Conservation (phyloP, 2,329 filamentous ascomycete genomes). For the Aschersonia sp. region DNA sequence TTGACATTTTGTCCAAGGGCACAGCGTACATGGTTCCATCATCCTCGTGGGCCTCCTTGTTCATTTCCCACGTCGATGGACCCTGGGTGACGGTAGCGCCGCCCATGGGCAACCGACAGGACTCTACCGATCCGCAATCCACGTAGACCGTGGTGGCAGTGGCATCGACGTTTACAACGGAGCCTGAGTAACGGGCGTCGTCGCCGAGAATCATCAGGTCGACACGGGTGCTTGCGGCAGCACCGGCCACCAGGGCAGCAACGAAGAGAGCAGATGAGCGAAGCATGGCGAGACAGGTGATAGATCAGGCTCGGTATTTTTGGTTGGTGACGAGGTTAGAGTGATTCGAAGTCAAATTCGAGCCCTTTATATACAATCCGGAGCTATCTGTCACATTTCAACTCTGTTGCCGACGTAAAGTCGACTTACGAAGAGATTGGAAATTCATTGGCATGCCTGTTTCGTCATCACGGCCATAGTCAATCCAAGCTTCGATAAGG, state of each 20-base stretch:
- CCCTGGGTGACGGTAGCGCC: constrained; percentile 13
- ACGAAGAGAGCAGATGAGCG: constrained; percentile 13
- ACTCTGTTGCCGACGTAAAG: too few species aligned
- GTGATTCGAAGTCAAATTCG: too few species aligned
- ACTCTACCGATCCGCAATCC: constrained; percentile 10
- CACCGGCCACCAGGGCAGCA: constrained; percentile 1
- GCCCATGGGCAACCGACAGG: constrained; percentile 10
- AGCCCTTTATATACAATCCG: too few species aligned
- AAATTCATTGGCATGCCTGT: too few species aligned
- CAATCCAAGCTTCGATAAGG: too few species aligned
- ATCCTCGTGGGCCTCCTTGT: background rate
- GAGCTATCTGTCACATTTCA: too few species aligned
- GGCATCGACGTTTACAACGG: constrained; percentile 13
- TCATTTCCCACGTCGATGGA: constrained; percentile 12
- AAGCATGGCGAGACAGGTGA: background rate
- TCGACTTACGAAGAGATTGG: too few species aligned
- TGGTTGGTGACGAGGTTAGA: background rate
- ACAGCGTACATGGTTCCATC: background rate
- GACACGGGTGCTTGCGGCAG: constrained; percentile 13
- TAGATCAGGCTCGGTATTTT: background rate
- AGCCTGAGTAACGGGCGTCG: constrained; percentile 11
- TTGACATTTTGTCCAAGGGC: background rate
- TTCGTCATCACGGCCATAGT: too few species aligned
- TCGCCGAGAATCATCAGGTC: constrained; percentile 12
- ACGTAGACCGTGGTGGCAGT: constrained; percentile 16